These are phyloP conservation scores for Dioscorea cayenensis DNA, from an alignment of 116 monocot genomes.

Conservation along the genomic window DNA sequence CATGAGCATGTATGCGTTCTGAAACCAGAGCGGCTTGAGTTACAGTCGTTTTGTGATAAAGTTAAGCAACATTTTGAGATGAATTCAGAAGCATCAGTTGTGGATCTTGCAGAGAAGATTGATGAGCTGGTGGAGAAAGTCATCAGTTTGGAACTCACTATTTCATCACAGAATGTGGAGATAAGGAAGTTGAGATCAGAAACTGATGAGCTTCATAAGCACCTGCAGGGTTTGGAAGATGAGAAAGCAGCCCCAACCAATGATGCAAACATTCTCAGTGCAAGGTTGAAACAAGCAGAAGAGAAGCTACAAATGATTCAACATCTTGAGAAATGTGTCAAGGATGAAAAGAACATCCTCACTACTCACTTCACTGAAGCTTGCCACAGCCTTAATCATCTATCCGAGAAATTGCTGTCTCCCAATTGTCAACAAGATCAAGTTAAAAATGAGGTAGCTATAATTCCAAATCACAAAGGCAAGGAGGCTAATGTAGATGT, in stretches of 20 bases:
- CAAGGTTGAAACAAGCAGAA: constrained; percentile 47
- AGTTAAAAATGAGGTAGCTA: constrained; percentile 1
- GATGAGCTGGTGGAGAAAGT: constrained; percentile 69
- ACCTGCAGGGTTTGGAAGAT: constrained; percentile 46
- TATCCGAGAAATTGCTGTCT: constrained; percentile 39
- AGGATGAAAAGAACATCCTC: constrained; percentile 25
- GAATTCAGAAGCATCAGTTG: constrained; percentile 39
- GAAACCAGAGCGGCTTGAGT: constrained; percentile 29
- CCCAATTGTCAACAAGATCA: constrained; percentile 10
- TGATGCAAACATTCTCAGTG: constrained; percentile 22
- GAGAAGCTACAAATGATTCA: constrained; percentile 43
- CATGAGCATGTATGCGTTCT: constrained; percentile 8
- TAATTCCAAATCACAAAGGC: not conserved
- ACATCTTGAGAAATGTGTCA: constrained; percentile 32
- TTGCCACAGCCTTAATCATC: constrained; percentile 20
- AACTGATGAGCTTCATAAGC: constrained; percentile 50
- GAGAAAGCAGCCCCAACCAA: constrained; percentile 27
- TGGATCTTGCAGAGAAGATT: constrained; percentile 70
- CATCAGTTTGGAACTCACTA: constrained; percentile 48
- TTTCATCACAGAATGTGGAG: constrained; percentile 66
- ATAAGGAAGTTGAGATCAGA: constrained; percentile 50
- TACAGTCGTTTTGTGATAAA: constrained; percentile 36
- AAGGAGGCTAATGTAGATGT: not conserved
- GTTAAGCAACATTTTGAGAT: constrained; percentile 46
- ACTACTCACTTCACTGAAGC: constrained; percentile 30